A percentile compares a stretch with the other conserved stretches of the same genome.
Evolutionary conservation across 768 basidiomycete genomes (phyloP).

Genomic region (Terana coerulea): DNA sequence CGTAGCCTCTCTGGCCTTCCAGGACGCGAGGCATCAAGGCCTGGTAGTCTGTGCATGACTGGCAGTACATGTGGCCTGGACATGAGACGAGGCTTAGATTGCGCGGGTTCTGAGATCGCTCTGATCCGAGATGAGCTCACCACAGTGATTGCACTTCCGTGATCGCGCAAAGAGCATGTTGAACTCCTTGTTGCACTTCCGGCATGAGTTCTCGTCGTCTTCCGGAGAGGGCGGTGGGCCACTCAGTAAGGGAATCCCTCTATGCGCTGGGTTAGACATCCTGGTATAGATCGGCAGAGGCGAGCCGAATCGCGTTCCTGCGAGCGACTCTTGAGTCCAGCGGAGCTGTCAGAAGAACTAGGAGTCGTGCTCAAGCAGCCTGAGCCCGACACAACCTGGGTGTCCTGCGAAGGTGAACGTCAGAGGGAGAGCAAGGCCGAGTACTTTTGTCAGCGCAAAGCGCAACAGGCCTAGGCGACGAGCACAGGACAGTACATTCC

Average conservation of each 20-base stretch:
- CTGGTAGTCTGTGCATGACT: constrained; percentile 70
- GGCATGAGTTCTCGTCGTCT: constrained; percentile 41
- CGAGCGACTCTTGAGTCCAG: too few relatives aligned
- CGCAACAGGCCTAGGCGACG: not conserved
- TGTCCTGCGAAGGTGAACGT: too few relatives aligned
- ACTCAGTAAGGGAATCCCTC: constrained; percentile 68
- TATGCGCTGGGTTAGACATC: not conserved
- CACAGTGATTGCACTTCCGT: constrained; percentile 72
- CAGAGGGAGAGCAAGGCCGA: not conserved
- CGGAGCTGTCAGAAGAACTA: too few relatives aligned
- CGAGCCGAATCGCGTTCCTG: too few relatives aligned
- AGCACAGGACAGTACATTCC: not conserved
- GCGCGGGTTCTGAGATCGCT: not conserved
- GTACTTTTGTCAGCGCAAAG: constrained; percentile 1
- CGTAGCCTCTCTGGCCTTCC: constrained; percentile 48
- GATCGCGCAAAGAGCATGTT: constrained; percentile 60
- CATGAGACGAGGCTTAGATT: constrained; percentile 9
- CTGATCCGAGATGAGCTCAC: constrained; percentile 34
- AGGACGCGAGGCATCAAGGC: constrained; percentile 60
- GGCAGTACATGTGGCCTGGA: constrained; percentile 69
- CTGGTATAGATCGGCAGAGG: not conserved
- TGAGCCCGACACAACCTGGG: too few relatives aligned
- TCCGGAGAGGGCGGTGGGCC: constrained; percentile 44
- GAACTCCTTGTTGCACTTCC: constrained; percentile 75
- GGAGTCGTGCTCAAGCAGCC: too few relatives aligned